These are phyloP conservation scores for Blastomyces percursus DNA, from an alignment of 2,329 filamentous ascomycete species.

Conservation along the genomic window DNA sequence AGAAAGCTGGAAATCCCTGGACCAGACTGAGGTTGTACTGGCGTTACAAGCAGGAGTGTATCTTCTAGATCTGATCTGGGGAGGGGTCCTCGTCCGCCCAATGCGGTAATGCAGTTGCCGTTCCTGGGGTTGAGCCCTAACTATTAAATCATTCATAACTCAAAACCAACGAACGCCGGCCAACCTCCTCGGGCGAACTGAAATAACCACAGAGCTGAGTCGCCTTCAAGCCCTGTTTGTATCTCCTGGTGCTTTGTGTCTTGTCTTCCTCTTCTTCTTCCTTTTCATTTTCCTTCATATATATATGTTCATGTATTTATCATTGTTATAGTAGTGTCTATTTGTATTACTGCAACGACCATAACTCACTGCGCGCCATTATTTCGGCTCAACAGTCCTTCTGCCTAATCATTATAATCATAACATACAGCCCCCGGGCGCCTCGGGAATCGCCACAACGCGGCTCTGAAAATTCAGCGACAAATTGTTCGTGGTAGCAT, in stretches of 20 bases:
- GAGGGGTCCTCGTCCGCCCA: background rate
- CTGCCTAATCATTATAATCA: background rate
- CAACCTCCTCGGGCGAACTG: background rate
- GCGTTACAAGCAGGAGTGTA: background rate
- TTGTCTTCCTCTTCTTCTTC: background rate
- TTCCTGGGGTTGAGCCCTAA: background rate
- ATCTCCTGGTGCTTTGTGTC: too few relatives aligned
- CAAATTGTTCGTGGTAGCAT: background rate
- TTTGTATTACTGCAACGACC: background rate
- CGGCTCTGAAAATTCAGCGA: background rate
- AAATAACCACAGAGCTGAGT: background rate
- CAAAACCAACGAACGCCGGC: background rate
- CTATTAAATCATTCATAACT: background rate
- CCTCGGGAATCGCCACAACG: background rate
- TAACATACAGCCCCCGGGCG: background rate
- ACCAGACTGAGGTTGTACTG: too few relatives aligned
- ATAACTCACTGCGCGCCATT: background rate
- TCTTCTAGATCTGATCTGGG: too few relatives aligned
- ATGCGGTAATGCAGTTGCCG: background rate
- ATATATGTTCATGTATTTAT: background rate
- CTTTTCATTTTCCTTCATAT: background rate
- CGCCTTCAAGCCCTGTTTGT: background rate
- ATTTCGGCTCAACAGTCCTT: background rate
- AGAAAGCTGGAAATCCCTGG: too few relatives aligned
- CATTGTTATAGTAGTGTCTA: background rate